Evolutionary conservation across 768 basidiomycete species (phyloP), one percentile per base, ranked within the genome.

Genomic region (Rhodosporidiobolus sp.): DNA sequence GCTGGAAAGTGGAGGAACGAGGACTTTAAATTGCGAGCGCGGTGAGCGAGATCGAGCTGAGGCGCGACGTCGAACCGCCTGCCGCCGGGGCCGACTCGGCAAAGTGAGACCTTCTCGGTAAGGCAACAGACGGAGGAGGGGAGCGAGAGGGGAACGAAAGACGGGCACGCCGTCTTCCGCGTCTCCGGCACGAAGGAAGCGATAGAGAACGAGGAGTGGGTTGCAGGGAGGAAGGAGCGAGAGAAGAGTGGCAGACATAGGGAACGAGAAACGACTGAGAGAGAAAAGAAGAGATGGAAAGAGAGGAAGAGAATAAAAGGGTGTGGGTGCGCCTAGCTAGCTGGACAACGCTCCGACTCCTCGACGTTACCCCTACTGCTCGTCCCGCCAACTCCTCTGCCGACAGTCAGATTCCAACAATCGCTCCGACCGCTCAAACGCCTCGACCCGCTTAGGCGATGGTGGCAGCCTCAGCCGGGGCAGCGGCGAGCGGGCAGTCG

Each of bases 401-500:
- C 14, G 52, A 7, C 26, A 45, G 10, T 28, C 46, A 34, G 7
- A 24, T 24, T 26, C 26, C 46, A 3, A 3, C 34, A 28, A n/a
- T n/a, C 9, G 26, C 28, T 59, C 57, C 28, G 50, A 19, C 19
- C 26, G 24, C 50, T 3, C 38, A 19, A 30, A 20, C 10, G 9
- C 1, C n/a, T 0, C 38, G 38, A 54, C 16, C 17, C 24, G 48
- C 52, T 72, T 63, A 72, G 49, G 65, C 70, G 35, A 60, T 28
- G 30, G 52, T 30, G 24, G 63, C 63, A 16, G 65, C 48, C 61
- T 66, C 70, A 35, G 43, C 62, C 30, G 71, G 61, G 43, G 56
- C 71, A 26, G 50, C 63, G 53, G 57, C 66, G 58, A 49, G 45
- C 50, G 71, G 71, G 71, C 71, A 72, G 32, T 72, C 71, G 62